Evolutionary conservation across 441 rosid species (phyloP), one percentile per base, ranked within the genome.

Genomic region (Gossypium davidsonii): DNA sequence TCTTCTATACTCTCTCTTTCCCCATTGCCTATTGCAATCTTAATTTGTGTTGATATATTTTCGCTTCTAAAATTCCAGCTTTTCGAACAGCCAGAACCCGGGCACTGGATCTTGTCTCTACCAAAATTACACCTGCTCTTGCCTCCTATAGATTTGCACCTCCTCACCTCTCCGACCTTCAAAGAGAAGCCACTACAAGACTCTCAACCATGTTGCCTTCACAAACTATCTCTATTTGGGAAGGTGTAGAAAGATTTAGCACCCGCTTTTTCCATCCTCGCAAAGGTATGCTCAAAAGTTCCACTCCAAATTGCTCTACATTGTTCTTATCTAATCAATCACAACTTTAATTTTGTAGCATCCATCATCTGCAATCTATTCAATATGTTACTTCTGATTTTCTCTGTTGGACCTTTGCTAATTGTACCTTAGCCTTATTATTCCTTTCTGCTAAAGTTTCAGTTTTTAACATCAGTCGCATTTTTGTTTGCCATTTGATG

Each of bases 101-200:
- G 57, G 91, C 86, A 46, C 25, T 78, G 51, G 73, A 76, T 49
- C 37, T 84, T 78, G 78, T 77, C 73, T 79, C 84, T 65, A 48
- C 70, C 28, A 83, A 78, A 49, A 77, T 61, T 55, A 21, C 78
- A 55, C 75, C 81, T 0, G 34, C 57, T 37, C 78, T 78, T 75
- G 83, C 87, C 31, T 90, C 87, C 91, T 83, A 73, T 48, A 65
- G 52, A 62, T 11, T 86, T 78, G 80, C 78, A 56, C 83, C 88
- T 67, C 77, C 88, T 67, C 77, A 60, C 18, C 20, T 89, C 49
- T 74, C 78, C 42, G 79, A 69, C 34, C 74, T 86, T 52, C 89
- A 78, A 67, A 86, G 83, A 70, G 88, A 88, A 75, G 82, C 89
- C 63, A 72, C 66, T 67, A 85, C 76, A 79, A 87, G 81, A 67